Conservation (phyloP, 208 protist species). For the Leishmania arabica region DNA sequence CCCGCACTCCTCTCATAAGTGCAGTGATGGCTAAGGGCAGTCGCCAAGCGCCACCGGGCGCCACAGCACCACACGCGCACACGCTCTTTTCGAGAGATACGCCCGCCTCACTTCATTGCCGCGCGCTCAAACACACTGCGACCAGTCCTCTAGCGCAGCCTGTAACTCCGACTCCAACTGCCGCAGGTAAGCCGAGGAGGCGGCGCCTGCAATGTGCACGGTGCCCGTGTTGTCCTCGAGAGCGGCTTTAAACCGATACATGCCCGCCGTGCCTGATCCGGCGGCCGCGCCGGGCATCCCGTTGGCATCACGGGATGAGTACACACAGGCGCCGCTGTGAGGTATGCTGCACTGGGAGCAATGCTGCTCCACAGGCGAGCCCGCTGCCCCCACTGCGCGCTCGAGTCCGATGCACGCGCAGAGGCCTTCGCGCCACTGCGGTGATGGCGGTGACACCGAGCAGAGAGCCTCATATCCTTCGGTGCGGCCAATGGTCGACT, state of each 20-base stretch:
- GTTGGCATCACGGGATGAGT: not conserved
- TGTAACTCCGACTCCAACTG: constrained; percentile 38
- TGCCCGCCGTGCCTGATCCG: not conserved
- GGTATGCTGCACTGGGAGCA: not conserved
- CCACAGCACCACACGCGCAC: not conserved
- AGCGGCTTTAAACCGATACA: not conserved
- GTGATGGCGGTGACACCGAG: not conserved
- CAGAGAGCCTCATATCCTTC: not conserved
- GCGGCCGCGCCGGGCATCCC: not conserved
- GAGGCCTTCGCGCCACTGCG: not conserved
- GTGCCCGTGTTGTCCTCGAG: not conserved
- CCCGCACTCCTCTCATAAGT: not conserved
- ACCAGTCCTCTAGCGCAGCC: constrained; percentile 28
- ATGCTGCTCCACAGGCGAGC: not conserved
- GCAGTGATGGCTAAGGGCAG: not conserved
- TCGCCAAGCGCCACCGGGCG: not conserved
- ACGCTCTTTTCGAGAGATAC: not conserved
- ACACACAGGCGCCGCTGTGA: not conserved
- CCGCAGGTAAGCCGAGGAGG: constrained; percentile 26
- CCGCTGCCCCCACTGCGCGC: not conserved
- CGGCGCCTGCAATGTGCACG: constrained; percentile 15
- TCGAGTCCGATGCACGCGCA: not conserved
- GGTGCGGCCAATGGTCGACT: not conserved
- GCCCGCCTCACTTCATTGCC: not conserved
- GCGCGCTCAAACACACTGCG: constrained; percentile 7